Base-by-base conservation (phyloP, 106 monocot genomes). In the Acanthochlamys bracteata region DNA sequence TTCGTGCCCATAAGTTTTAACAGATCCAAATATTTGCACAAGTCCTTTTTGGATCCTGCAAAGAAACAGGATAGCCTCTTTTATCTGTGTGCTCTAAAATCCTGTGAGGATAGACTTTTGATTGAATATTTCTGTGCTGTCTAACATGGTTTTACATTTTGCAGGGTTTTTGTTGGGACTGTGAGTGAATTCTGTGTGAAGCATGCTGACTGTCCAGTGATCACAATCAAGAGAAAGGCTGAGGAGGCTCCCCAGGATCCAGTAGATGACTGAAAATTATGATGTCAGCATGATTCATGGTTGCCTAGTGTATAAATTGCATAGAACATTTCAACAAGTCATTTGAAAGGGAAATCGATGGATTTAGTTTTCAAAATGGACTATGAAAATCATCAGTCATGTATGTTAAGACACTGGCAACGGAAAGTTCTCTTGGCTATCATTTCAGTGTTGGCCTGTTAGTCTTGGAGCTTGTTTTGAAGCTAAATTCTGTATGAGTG, bases 141-240 rank as follows among this genome's bases (percentile, higher is more conserved):
- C 49, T 49, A 49, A 49, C 10, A 4, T 10, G 15, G 12, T 17
- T 49, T 49, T 14, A 2, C 14, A 20, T 61, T 55, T 67, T 64
- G 7, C 82, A 94, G 94, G 79, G 94, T 94, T 41, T 94, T 94
- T 64, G 79, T 86, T 15, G 86, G 94, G 25, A 90, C 93, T 1
- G 94, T 90, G 69, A 94, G 94, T 22, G 89, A 94, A 65, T 94
- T 81, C 67, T 89, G 86, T 23, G 89, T 78, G 75, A 95, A 95
- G 80, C 95, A 94, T 80, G 94, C 73, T 2, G 89, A 94, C 14
- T 94, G 86, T 63, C 94, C 94, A 2, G 94, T 94, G 62, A 66
- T 90, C 51, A 76, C 77, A 20, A 94, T 94, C 55, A 89, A 81
- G 60, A 62, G 89, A 17, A 86, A 75, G 40, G 73, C 75, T 1